These are phyloP conservation scores for Fragaria iinumae DNA, from an alignment of 306 rosid genomes.

Conservation along the genomic window DNA sequence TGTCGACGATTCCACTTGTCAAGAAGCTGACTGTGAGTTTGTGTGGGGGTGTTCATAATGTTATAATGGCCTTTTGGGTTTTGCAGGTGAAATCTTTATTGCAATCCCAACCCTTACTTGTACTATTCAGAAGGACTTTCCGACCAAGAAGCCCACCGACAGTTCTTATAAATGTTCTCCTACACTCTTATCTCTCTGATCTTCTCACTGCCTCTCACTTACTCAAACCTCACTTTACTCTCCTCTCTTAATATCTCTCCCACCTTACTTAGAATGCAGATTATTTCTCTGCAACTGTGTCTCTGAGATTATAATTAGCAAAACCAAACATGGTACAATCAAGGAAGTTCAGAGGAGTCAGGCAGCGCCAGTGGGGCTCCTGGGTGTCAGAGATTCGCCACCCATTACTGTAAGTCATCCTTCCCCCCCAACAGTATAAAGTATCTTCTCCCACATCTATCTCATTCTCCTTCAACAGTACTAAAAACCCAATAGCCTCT, in stretches of 20 bases:
- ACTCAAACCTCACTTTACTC: background rate
- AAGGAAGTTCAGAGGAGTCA: constrained; percentile 95
- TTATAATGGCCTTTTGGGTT: constrained; percentile 24
- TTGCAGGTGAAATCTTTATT: constrained; percentile 85
- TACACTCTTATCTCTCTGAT: background rate
- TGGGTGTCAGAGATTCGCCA: constrained; percentile 99
- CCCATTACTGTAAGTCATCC: constrained; percentile 69
- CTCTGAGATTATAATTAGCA: background rate
- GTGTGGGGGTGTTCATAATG: constrained; percentile 13
- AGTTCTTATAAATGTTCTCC: constrained; percentile 37
- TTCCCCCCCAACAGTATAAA: background rate
- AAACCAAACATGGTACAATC: constrained; percentile 60
- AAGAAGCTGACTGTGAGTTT: constrained; percentile 39
- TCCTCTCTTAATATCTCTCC: background rate
- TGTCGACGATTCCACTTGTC: constrained; percentile 39
- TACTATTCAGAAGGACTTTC: constrained; percentile 33
- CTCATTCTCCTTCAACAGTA: background rate
- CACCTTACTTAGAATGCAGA: background rate
- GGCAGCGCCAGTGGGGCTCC: constrained; percentile 99
- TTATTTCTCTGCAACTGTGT: constrained; percentile 2
- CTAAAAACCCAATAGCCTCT: background rate
- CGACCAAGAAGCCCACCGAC: constrained; percentile 59
- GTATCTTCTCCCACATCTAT: background rate
- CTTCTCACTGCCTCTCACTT: constrained; percentile 9
- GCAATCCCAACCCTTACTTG: constrained; percentile 26